Conservation (phyloP, 1,139 yeast genomes). For the Zygosaccharomyces pseudobailii region DNA sequence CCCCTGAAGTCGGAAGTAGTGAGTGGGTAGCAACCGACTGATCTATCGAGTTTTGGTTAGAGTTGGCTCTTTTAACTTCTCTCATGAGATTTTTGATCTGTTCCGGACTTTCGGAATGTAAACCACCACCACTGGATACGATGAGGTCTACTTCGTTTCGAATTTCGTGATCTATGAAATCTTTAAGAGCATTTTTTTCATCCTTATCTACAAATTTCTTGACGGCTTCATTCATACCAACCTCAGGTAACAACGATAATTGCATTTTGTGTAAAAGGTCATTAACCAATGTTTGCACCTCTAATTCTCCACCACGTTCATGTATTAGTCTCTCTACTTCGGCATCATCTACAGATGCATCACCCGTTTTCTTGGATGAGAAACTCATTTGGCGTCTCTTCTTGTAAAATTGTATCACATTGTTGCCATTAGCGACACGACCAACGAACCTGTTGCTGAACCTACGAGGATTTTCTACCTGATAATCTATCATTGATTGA, state of each 20-base stretch:
- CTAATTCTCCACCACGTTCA: constrained; percentile 37
- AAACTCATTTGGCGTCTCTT: constrained; percentile 31
- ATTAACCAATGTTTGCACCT: constrained; percentile 57
- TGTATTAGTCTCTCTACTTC: constrained; percentile 22
- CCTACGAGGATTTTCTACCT: constrained; percentile 84
- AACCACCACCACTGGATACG: constrained; percentile 39
- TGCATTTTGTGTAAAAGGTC: constrained; percentile 59
- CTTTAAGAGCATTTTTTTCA: constrained; percentile 65
- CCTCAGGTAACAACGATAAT: constrained; percentile 67
- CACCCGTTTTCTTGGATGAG: constrained; percentile 29
- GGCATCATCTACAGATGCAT: constrained; percentile 25
- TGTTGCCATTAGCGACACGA: constrained; percentile 81
- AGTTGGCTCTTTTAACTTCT: constrained; percentile 27
- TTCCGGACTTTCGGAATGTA: constrained; percentile 34
- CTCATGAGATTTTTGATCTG: constrained; percentile 31
- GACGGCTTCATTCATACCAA: constrained; percentile 71
- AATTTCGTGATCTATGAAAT: constrained; percentile 65
- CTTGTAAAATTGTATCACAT: constrained; percentile 70
- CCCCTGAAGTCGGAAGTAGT: too few species aligned
- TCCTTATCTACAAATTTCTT: constrained; percentile 73
- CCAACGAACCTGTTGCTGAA: constrained; percentile 91
- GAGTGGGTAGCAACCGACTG: neutral
- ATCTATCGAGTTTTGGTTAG: neutral
- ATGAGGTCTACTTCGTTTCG: constrained; percentile 56
- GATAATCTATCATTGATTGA: constrained; percentile 49